A percentile compares a stretch with the other conserved stretches of the same genome.
Evolutionary conservation across 2,329 filamentous ascomycete genomes (phyloP).

Genomic region (Emergomyces pasteurianus): DNA sequence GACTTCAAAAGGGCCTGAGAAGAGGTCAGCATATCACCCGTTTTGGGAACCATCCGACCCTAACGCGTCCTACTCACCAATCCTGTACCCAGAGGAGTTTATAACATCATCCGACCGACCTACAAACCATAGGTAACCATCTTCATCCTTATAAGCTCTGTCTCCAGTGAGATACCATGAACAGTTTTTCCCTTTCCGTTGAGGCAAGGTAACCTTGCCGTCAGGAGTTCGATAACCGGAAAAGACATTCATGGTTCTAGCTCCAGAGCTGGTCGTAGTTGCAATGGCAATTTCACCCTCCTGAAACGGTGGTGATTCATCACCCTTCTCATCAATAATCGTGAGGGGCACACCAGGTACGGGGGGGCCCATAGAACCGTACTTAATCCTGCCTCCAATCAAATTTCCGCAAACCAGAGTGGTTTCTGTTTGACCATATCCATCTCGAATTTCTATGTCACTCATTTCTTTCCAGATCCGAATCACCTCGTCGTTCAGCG

Average conservation of each 20-base stretch:
- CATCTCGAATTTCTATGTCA: constrained; percentile 28
- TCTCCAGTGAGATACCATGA: constrained; percentile 29
- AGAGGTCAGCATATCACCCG: background rate
- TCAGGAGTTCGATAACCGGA: constrained; percentile 5
- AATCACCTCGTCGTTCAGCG: constrained; percentile 31
- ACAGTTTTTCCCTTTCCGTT: constrained; percentile 4
- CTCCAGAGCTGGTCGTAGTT: constrained; percentile 5
- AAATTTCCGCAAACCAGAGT: constrained; percentile 31
- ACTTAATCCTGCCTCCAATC: constrained; percentile 20
- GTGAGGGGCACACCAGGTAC: constrained; percentile 26
- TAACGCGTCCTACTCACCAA: constrained; percentile 7
- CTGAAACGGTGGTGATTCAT: constrained; percentile 14
- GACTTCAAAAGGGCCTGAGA: constrained; percentile 29
- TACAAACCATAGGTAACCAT: constrained; percentile 28
- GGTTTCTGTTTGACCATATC: constrained; percentile 32
- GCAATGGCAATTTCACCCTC: constrained; percentile 30
- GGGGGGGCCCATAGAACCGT: constrained; percentile 31
- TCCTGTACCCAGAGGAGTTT: constrained; percentile 30
- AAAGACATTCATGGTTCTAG: constrained; percentile 7
- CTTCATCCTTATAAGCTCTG: constrained; percentile 20
- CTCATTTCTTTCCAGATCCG: constrained; percentile 25
- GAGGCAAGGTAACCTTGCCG: constrained; percentile 3
- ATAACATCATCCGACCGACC: constrained; percentile 29
- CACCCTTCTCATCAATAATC: constrained; percentile 23
- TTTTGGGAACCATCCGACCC: background rate